Evolutionary conservation across 2,329 filamentous ascomycete species (phyloP).

Genomic region (Raffaelea arxii): DNA sequence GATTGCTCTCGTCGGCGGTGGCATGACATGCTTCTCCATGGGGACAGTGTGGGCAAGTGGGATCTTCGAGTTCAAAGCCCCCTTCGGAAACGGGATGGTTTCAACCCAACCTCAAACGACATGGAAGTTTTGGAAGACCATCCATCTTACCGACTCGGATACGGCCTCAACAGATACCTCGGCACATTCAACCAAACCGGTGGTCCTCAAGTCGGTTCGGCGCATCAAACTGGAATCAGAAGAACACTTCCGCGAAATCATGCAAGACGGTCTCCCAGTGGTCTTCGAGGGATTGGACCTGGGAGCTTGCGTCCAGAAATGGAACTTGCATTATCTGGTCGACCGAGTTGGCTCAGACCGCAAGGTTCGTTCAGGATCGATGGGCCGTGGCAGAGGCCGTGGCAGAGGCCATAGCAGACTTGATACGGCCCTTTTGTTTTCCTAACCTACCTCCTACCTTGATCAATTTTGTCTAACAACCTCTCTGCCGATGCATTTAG

Average conservation of each 20-base stretch:
- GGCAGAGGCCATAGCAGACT: too few species aligned
- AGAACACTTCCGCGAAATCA: conserved; percentile 49
- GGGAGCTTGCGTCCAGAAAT: conserved; percentile 56
- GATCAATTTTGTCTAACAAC: background rate
- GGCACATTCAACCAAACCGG: too few species aligned
- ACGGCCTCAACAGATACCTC: too few species aligned
- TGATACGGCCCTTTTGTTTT: too few species aligned
- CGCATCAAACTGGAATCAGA: conserved; percentile 40
- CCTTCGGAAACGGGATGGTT: background rate
- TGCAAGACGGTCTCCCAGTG: conserved; percentile 49
- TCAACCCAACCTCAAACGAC: background rate
- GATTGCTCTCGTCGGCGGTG: conserved; percentile 63
- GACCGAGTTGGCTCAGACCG: conserved; percentile 50
- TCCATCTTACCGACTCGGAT: too few species aligned
- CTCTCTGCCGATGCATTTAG: conserved; percentile 23
- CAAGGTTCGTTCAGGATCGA: conserved; percentile 33
- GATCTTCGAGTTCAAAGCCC: conserved; percentile 31
- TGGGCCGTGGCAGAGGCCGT: too few species aligned
- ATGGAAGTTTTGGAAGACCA: conserved; percentile 8
- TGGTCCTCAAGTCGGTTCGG: too few species aligned
- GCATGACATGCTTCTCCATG: conserved; percentile 84
- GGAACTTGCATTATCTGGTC: conserved; percentile 61
- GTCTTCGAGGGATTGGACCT: conserved; percentile 58
- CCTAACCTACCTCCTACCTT: too few species aligned
- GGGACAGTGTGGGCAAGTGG: conserved; percentile 73